These are phyloP conservation scores for Mycosphaerelloides madeirae DNA, from an alignment of 2,329 filamentous ascomycete genomes.

Conservation along the genomic window DNA sequence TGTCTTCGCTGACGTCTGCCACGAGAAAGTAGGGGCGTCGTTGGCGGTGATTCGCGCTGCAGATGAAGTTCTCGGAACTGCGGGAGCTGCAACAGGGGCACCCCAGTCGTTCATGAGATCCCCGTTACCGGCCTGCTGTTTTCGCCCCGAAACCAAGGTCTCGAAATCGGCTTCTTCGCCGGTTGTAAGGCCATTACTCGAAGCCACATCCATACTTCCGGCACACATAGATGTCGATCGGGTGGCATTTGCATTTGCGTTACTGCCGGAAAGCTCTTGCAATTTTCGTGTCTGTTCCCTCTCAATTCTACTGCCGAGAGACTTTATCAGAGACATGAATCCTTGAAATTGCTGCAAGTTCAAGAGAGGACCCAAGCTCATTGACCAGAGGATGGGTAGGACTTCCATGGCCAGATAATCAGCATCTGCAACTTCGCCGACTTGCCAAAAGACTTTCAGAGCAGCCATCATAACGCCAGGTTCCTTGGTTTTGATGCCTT, in stretches of 20 bases:
- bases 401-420: constrained; percentile 92
- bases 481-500: constrained; percentile 94
- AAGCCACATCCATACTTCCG: constrained; percentile 49
- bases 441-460: constrained; percentile 74
- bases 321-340: constrained; percentile 86
- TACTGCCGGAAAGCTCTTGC: constrained; percentile 68
- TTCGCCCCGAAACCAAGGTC: constrained; percentile 75
- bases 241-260: constrained; percentile 19
- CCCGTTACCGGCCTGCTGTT: constrained; percentile 34
- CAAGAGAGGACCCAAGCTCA: constrained; percentile 84
- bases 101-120: constrained; percentile 44
- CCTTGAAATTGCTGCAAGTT: constrained; percentile 78
- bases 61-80: constrained; percentile 4
- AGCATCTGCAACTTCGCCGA: constrained; percentile 75
- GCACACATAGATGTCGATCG: constrained; percentile 46
- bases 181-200: constrained; percentile 54
- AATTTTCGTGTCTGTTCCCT: constrained; percentile 84
- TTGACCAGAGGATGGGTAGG: constrained; percentile 82
- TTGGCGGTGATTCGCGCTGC: constrained; percentile 15
- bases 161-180: constrained; percentile 76
- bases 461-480: constrained; percentile 96
- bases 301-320: constrained; percentile 73
- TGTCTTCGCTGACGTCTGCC: constrained; percentile 34
- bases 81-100: constrained; percentile 27
- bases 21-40: constrained; percentile 40